Evolutionary conservation across 106 monocot species (phyloP), one percentile per base, ranked within the genome.

Genomic region (Dioscorea zingiberensis): DNA sequence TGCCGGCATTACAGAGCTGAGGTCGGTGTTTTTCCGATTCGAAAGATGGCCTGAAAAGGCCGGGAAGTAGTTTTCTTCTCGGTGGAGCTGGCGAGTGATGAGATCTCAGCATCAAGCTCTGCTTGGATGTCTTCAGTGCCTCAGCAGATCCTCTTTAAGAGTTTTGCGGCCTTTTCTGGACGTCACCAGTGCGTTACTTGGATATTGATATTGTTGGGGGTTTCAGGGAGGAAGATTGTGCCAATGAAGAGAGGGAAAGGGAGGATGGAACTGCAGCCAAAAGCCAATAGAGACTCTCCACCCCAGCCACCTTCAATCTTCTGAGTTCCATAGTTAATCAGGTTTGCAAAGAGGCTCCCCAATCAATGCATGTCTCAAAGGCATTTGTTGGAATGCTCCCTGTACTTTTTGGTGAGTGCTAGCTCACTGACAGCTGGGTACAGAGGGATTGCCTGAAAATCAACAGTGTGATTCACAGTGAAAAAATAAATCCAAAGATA

Each of bases 371-470:
- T 38, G 10, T 38, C 10, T 38, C 48, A 54, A 72, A 78, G 26
- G 49, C 44, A 27, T n/a, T 48, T 49, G 26, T 13, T 55, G n/a
- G 27, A 78, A 11, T 21, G 77, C 77, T 61, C 77, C 77, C 77
- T 16, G 54, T 72, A 28, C n/a, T n/a, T n/a, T 38, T 32, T 13
- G 71, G 44, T 14, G 72, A n/a, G 77, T 6, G 77, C 71, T 61
- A 72, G 54, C 45, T 78, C n/a, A n/a, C 77, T 15, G 77, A 72
- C 11, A 78, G n/a, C n/a, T n/a, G n/a, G 72, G 61, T 78, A 78
- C 22, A 78, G 7, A 13, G 77, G 71, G 22, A 77, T 59, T 49
- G 71, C 27, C 77, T n/a, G n/a, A n/a, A n/a, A n/a, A n/a, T n/a
- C n/a, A n/a, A n/a, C n/a, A n/a, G n/a, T n/a, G n/a, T n/a, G n/a